These are phyloP conservation scores for Heracleum sosnowskyi DNA, from an alignment of 129 eudicot species.

Conservation along the genomic window DNA sequence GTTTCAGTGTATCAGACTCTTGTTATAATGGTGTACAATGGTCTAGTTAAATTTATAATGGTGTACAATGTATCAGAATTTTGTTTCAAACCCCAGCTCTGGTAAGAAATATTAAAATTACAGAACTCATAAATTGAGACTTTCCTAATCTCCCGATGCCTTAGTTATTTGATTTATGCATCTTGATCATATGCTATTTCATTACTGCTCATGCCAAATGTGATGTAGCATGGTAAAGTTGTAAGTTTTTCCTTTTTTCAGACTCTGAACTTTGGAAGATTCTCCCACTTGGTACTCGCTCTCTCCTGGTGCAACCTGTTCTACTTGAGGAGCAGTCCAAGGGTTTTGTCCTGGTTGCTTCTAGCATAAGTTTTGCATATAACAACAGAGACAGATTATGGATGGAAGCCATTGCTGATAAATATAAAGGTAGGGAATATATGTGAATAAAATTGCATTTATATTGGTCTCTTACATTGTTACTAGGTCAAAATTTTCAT, in stretches of 20 bases:
- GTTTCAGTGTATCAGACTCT: neutral
- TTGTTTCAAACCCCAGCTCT: neutral
- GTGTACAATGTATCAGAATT: too few species aligned
- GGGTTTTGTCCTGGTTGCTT: slow-evolving; percentile 73
- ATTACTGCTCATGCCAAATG: neutral
- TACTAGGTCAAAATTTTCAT: neutral
- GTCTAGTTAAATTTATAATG: too few species aligned
- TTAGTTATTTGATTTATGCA: neutral
- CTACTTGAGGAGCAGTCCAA: slow-evolving; percentile 18
- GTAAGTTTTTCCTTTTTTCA: slow-evolving; percentile 14
- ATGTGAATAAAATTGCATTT: neutral
- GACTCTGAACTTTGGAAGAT: slow-evolving; percentile 60
- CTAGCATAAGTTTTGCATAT: slow-evolving; percentile 60
- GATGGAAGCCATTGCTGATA: slow-evolving; percentile 66
- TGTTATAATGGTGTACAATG: too few species aligned
- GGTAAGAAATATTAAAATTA: neutral
- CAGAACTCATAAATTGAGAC: neutral
- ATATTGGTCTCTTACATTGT: neutral
- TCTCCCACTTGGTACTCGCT: slow-evolving; percentile 60
- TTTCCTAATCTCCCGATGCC: neutral
- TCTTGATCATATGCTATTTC: neutral
- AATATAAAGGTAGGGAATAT: slow-evolving; percentile 39
- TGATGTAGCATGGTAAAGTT: neutral
- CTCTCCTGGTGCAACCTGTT: slow-evolving; percentile 72
- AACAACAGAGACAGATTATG: slow-evolving; percentile 64